These are phyloP conservation scores for Fusarium neocosmosporiellum DNA, from an alignment of 2,329 filamentous ascomycete genomes.

Conservation along the genomic window DNA sequence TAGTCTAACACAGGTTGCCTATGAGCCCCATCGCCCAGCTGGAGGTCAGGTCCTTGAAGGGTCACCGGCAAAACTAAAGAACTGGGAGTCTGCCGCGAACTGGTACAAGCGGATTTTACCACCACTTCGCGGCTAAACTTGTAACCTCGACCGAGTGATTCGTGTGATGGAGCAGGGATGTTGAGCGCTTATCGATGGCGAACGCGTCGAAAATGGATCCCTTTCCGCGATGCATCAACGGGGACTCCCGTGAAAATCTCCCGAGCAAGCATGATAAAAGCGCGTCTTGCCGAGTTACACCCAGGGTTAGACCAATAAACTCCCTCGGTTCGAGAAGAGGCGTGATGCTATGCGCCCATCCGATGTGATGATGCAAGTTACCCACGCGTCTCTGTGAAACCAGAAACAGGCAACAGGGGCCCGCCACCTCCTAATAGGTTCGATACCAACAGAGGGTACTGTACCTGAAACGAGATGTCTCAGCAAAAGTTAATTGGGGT, in stretches of 20 bases:
- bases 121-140: not conserved
- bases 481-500: not conserved
- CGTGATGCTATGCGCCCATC: not conserved
- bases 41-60: not conserved
- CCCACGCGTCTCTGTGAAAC: not conserved
- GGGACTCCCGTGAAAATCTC: not conserved
- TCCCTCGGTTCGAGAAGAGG: not conserved
- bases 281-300: not conserved
- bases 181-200: not conserved
- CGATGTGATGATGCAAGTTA: not conserved
- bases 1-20: not conserved
- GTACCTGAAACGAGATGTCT: not conserved
- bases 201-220: not conserved
- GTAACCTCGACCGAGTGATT: not conserved
- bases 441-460: not conserved
- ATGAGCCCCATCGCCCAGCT: not conserved
- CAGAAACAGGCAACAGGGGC: not conserved
- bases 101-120: not conserved
- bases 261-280: not conserved
- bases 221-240: not conserved
- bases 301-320: not conserved
- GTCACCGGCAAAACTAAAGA: not conserved
- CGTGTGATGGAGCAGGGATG: not conserved
- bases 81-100: not conserved
- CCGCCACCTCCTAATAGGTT: not conserved